Evolutionary conservation across 345 rosid genomes (phyloP).

Genomic region (Boechera retrofracta): DNA sequence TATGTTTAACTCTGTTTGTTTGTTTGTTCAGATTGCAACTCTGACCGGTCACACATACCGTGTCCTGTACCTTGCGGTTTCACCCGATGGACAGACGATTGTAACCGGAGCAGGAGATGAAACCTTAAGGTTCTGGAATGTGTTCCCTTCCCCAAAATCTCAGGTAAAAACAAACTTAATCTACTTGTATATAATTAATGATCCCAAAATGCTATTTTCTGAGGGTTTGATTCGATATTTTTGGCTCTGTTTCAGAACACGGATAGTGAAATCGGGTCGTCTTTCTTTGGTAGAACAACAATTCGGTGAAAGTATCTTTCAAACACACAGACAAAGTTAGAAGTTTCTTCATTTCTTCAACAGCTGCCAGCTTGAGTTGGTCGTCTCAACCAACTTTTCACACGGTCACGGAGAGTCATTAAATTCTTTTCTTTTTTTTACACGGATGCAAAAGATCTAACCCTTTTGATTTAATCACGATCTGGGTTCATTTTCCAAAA

Average conservation of each 20-base stretch:
- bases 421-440: conserved; percentile 9
- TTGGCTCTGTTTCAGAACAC: conserved; percentile 59
- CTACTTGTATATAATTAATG: not conserved
- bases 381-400: conserved; percentile 44
- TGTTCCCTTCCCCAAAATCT: conserved; percentile 93
- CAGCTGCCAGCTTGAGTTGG: conserved; percentile 37
- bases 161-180: conserved; percentile 54
- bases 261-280: conserved; percentile 83
- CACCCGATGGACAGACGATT: conserved; percentile 99
- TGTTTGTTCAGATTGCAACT: conserved; percentile 82
- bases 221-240: conserved; percentile 1
- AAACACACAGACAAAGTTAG: conserved; percentile 23
- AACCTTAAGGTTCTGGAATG: conserved; percentile 96
- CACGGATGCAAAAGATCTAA: conserved; percentile 44
- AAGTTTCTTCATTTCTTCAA: conserved; percentile 39
- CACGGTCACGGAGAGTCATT: conserved; percentile 20
- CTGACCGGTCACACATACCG: conserved; percentile 93
- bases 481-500: conserved; percentile 38
- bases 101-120: conserved; percentile 99
- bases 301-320: conserved; percentile 37
- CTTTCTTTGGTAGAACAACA: conserved; percentile 68
- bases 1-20: not conserved
- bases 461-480: conserved; percentile 24
- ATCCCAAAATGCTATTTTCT: not conserved
- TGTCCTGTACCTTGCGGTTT: conserved; percentile 95